Evolutionary conservation across 495 filamentous ascomycete species (phyloP), one percentile per base, ranked within the genome.

Genomic region (Aspergillus nidulans): DNA sequence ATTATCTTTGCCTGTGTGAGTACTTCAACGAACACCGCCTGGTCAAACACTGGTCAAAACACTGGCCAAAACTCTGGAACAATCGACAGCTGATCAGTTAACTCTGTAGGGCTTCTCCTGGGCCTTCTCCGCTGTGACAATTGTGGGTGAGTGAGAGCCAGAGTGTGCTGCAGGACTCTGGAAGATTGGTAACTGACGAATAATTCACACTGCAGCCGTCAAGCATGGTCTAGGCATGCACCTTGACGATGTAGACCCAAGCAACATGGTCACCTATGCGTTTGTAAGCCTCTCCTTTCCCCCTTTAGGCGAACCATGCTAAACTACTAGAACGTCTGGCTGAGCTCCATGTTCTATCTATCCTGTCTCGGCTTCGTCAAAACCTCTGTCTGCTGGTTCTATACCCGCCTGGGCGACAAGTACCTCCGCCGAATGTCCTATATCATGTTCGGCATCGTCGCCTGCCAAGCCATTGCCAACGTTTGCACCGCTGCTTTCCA

Each of bases 321-420:
- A 28, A 59, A 36, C 5, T 15, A 21, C 39, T 6, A 73, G 69
- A 63, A 53, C 9, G 71, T 74, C 46, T 74, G 68, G 68, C 47
- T 74, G 18, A 74, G 71, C 34, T 74, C 71, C 18, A 72, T 74
- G 64, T 71, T 72, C 53, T 74, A 74, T 39, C 65, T 74, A 0
- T 60, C 69, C 32, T 64, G 59, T 47, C 66, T 74, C 12, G 71
- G 71, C 39, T 74, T 74, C 52, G 34, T 74, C 60, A 72, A 74
- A 38, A 68, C 68, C 25, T 74, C 71, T 8, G 69, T 71, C 10
- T 60, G 71, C 38, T 62, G 63, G 57, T 74, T 72, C 56, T 74
- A 74, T 60, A 72, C 68, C 26, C 66, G 69, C 23, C 61, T 74
- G 10, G 71, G 69, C 13, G 69, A 72, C 50, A 64, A 63, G 6